Base-by-base conservation (phyloP, 345 rosid species). In the Boechera divaricarpa region DNA sequence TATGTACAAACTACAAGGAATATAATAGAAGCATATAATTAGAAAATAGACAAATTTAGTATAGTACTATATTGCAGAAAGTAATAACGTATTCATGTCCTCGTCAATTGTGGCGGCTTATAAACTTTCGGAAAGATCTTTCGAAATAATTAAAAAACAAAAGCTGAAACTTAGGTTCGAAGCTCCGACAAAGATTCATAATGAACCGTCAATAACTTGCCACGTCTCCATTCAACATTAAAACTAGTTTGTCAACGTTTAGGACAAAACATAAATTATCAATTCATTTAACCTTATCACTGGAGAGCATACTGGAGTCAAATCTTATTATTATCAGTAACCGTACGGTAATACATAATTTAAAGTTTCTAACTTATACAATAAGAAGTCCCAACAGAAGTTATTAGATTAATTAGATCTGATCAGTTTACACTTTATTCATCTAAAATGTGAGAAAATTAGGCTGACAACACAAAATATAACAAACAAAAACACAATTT, bases 81-180 rank as follows among this genome's bases (percentile, higher is more conserved):
- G 3, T 38, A 10, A 6, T 5, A 33, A 44, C 4, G n/a, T 10
- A 38, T 1, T 21, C 5, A 9, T 29, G 13, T 29, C 7, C 15
- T 9, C 2, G 47, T 67, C 72, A 38, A 24, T 38, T 44, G 21
- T 4, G 63, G 52, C 53, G 73, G 63, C 73, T 69, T 39, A 39
- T 39, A 39, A 10, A 56, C 10, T 31, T 10, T 21, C 7, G 0
- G n/a, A 32, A 56, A 31, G 1, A 57, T 54, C 33, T 1, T 73
- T 44, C 5, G 15, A 31, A 55, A 13, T 12, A 5, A 24, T 16
- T 16, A 6, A 7, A 0, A 28, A 13, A 15, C 44, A 68, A 38
- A 53, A 41, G 4, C 70, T 41, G 26, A 21, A 63, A 54, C 77
- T 54, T 64, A 2, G 4, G 57, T 55, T 33, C 64, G 48, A 51